phyloP scores from a whole-genome alignment of 140 eudicot species.

The Ambrosia hybrid region DNA sequence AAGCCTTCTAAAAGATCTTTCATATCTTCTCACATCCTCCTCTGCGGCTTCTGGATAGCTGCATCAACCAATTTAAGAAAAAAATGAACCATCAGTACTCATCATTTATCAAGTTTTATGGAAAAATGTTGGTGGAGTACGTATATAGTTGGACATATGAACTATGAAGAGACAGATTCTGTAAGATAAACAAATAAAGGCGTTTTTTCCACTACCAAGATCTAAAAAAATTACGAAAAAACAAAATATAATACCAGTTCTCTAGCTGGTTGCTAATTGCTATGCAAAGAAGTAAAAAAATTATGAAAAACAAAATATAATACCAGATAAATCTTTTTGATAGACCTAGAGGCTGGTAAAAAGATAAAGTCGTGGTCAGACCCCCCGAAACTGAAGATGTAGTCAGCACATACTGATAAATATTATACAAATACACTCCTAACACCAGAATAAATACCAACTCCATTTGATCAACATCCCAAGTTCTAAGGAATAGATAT shows the following conservation, averaged over 20 bases:
- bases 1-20: conserved; percentile 79
- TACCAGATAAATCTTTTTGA: neutral
- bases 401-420: neutral
- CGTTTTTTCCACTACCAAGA: neutral
- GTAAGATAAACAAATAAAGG: neutral
- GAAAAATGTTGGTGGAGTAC: neutral
- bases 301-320: neutral
- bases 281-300: neutral
- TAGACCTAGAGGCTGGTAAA: conserved; percentile 4
- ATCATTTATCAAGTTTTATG: neutral
- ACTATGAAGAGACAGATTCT: neutral
- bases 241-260: neutral
- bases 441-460: conserved; percentile 5
- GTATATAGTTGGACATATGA: neutral
- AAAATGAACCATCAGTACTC: neutral
- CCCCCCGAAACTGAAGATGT: neutral
- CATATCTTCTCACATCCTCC: conserved; percentile 74
- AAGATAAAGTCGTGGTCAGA: neutral
- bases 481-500: neutral
- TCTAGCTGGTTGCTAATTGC: neutral
- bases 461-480: neutral
- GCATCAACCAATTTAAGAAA: conserved; percentile 20
- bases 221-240: neutral
- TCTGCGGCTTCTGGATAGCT: conserved; percentile 98
- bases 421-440: conserved; percentile 2